Evolutionary conservation across 495 filamentous ascomycete species (phyloP).

Genomic region (Neurospora tetraspora): DNA sequence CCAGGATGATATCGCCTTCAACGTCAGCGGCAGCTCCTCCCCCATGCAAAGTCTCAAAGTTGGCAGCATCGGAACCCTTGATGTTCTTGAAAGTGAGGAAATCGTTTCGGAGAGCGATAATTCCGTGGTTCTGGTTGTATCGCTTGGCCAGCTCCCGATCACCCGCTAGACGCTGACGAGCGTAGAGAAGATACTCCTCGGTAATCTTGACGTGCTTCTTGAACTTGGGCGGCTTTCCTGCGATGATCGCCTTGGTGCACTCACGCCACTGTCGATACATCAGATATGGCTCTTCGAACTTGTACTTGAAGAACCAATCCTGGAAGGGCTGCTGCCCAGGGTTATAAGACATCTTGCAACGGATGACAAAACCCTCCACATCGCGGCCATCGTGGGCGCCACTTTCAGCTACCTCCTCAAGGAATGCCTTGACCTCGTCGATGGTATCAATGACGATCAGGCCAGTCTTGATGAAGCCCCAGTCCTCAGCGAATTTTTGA

Average conservation of each 20-base stretch:
- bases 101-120: constrained; percentile 79
- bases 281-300: constrained; percentile 96
- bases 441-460: constrained; percentile 70
- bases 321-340: constrained; percentile 38
- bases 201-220: constrained; percentile 87
- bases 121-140: constrained; percentile 88
- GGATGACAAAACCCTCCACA: constrained; percentile 93
- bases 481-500: constrained; percentile 79
- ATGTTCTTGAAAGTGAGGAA: constrained; percentile 73
- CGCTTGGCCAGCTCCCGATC: constrained; percentile 51
- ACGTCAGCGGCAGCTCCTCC: constrained; percentile 31
- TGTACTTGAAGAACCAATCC: constrained; percentile 99
- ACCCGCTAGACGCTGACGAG: constrained; percentile 56
- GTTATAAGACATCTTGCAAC: constrained; percentile 55
- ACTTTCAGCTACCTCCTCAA: constrained; percentile 72
- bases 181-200: constrained; percentile 78
- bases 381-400: constrained; percentile 83
- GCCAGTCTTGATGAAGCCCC: constrained; percentile 88
- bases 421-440: constrained; percentile 60
- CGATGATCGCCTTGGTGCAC: constrained; percentile 83
- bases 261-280: constrained; percentile 99
- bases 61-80: constrained; percentile 64
- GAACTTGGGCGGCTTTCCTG: constrained; percentile 60
- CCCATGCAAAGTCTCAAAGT: constrained; percentile 25
- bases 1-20: constrained; percentile 58